phyloP scores from a whole-genome alignment of 805 yeast species.

The Saturnispora hagleri region DNA sequence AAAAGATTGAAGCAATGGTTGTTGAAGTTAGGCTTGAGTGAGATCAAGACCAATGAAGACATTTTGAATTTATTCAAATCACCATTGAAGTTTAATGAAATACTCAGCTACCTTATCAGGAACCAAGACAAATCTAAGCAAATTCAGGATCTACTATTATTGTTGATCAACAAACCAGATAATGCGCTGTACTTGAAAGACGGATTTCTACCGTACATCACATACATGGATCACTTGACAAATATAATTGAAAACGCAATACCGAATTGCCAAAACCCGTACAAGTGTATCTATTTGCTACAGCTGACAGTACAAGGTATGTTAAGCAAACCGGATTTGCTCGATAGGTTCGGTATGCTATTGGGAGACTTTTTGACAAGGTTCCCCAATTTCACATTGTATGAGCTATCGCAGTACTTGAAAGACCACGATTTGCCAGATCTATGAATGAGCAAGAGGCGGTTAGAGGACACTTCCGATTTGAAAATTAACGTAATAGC shows the following conservation, averaged over 20 bases:
- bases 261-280: slow-evolving; percentile 9
- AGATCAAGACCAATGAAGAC: background rate
- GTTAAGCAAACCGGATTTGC: slow-evolving; percentile 2
- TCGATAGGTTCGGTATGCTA: background rate
- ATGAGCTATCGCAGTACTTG: slow-evolving; percentile 7
- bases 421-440: slow-evolving; percentile 5
- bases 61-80: background rate
- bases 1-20: slow-evolving; percentile 9
- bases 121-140: slow-evolving; percentile 8
- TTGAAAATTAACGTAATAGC: background rate
- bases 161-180: slow-evolving; percentile 4
- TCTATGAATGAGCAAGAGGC: background rate
- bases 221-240: slow-evolving; percentile 11
- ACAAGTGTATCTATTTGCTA: slow-evolving; percentile 4
- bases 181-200: background rate
- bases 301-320: slow-evolving; percentile 7
- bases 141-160: slow-evolving; percentile 3
- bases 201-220: slow-evolving; percentile 11
- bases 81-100: slow-evolving; percentile 1
- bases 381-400: slow-evolving; percentile 10
- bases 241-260: slow-evolving; percentile 2
- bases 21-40: background rate
- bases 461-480: too few relatives aligned
- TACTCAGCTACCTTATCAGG: background rate
- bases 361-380: slow-evolving; percentile 7